phyloP scores from a whole-genome alignment of 345 rosid genomes.

The Pistacia vera region DNA sequence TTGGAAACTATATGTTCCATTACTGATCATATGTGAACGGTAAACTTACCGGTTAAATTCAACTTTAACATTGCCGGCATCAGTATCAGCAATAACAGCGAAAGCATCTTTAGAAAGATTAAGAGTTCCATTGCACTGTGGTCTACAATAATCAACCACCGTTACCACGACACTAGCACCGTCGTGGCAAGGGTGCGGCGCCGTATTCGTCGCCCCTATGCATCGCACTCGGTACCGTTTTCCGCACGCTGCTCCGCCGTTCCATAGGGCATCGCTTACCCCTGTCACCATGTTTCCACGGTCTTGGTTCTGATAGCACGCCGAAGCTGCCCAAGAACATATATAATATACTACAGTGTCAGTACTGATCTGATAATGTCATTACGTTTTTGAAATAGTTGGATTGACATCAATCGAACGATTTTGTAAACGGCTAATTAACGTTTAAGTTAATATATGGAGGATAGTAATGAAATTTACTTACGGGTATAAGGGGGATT shows the following conservation, averaged over 20 bases:
- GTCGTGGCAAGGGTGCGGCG: slow-evolving; percentile 44
- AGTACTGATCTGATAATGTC: no score
- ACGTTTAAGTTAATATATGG: no score
- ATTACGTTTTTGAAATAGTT: no score
- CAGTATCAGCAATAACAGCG: slow-evolving; percentile 39
- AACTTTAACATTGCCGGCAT: slow-evolving; percentile 43
- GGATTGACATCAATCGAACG: no score
- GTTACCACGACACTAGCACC: slow-evolving; percentile 34
- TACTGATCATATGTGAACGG: no score
- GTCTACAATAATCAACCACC: slow-evolving; percentile 45
- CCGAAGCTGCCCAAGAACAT: slow-evolving; percentile 33
- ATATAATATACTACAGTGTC: neutral
- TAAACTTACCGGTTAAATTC: slow-evolving; percentile 27
- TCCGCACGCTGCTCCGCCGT: slow-evolving; percentile 47
- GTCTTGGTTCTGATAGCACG: slow-evolving; percentile 26
- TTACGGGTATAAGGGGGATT: slow-evolving; percentile 11
- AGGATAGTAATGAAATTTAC: neutral
- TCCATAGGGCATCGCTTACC: slow-evolving; percentile 52
- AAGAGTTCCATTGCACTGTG: slow-evolving; percentile 35
- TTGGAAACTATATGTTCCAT: no score
- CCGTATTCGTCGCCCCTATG: slow-evolving; percentile 33
- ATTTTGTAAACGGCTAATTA: no score
- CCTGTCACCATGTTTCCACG: slow-evolving; percentile 49
- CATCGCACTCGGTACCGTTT: slow-evolving; percentile 40
- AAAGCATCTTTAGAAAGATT: slow-evolving; percentile 56